A percentile compares a stretch with the other conserved stretches of the same genome.
These are phyloP conservation scores for Eucalyptus globulus DNA, from an alignment of 345 rosid species.

Conservation along the genomic window DNA sequence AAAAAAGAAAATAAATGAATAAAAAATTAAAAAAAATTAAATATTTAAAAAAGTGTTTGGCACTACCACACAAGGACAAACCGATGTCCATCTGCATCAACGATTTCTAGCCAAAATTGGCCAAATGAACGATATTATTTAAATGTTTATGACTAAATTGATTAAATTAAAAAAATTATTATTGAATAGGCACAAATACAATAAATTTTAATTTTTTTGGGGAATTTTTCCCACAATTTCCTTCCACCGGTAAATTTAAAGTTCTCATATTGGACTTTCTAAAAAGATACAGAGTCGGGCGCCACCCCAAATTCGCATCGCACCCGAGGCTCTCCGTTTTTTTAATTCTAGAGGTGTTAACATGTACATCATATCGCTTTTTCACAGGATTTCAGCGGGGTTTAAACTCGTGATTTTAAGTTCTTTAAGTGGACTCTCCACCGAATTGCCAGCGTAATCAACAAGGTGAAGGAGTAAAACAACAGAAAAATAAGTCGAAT, in stretches of 20 bases:
- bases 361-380: background rate
- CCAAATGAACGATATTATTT: accelerated
- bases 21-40: too few relatives aligned
- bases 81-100: accelerated
- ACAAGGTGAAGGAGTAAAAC: background rate
- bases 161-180: too few relatives aligned
- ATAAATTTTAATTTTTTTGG: accelerated
- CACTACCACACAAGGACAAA: too few relatives aligned
- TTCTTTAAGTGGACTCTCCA: background rate
- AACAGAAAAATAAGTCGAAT: background rate
- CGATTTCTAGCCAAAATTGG: accelerated
- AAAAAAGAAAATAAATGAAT: accelerated
- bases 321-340: background rate
- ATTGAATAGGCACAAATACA: accelerated
- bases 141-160: accelerated
- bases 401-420: background rate
- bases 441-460: background rate
- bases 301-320: background rate
- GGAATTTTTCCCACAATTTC: background rate
- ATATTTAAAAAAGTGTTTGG: too few relatives aligned
- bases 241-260: background rate
- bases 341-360: background rate
- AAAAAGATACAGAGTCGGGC: too few relatives aligned
- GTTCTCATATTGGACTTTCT: background rate
- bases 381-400: background rate